Evolutionary conservation across 768 basidiomycete genomes (phyloP).

Genomic region (Tricholoma matsutake): DNA sequence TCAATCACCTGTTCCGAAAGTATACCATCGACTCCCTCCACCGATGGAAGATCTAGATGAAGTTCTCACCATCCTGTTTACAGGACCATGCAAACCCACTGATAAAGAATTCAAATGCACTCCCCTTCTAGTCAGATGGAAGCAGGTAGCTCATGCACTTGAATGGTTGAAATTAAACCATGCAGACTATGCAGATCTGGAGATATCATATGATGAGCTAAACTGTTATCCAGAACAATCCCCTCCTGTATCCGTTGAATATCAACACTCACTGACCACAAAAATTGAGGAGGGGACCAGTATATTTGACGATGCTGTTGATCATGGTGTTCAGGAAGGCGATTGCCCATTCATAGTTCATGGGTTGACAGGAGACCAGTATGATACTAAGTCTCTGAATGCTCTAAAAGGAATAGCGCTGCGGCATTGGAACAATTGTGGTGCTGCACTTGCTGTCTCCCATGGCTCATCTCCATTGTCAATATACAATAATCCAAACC

Average conservation of each 20-base stretch:
- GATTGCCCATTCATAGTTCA: background rate
- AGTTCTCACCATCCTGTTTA: no score
- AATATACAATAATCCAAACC: no score
- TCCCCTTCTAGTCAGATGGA: no score
- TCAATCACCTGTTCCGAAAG: background rate
- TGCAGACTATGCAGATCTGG: no score
- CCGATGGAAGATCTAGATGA: constrained; percentile 26
- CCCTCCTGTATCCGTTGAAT: constrained; percentile 23
- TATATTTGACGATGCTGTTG: no score
- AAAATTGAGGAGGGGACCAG: constrained; percentile 9
- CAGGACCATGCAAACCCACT: constrained; percentile 21
- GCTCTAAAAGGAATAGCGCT: background rate
- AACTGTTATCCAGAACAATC: constrained; percentile 16
- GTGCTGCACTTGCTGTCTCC: no score
- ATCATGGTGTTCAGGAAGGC: no score
- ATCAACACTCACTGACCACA: constrained; percentile 14
- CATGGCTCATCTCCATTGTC: no score
- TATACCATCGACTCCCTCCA: constrained; percentile 23
- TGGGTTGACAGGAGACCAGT: background rate
- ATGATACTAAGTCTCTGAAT: background rate
- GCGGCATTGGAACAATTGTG: background rate
- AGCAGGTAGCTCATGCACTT: no score
- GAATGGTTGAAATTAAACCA: no score
- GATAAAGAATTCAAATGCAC: no score
- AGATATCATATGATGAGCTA: no score